Percentiles rank a stretch among this genome's conserved stretches.
phyloP scores from a whole-genome alignment of 768 basidiomycete species.

The Boletellus ananas region DNA sequence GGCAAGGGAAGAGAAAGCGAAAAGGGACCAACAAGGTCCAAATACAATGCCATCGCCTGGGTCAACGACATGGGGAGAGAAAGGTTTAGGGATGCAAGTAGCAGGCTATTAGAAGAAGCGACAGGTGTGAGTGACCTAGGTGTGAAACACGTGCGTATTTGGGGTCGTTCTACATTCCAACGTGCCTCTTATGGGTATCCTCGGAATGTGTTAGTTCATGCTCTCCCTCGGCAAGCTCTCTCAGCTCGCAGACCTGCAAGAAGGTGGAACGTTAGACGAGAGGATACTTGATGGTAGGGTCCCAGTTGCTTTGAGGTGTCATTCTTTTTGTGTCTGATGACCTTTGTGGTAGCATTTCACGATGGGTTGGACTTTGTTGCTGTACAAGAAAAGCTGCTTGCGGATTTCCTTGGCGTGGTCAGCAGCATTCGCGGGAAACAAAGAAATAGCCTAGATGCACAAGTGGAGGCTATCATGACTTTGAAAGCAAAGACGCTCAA shows the following conservation, averaged over 20 bases:
- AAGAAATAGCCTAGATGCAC: conserved; percentile 59
- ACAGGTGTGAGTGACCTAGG: conserved; percentile 53
- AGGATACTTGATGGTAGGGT: conserved; percentile 52
- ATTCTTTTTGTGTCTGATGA: conserved; percentile 1
- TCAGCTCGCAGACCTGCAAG: conserved; percentile 61
- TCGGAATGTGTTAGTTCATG: conserved; percentile 57
- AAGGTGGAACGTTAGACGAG: conserved; percentile 44
- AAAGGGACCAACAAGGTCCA: conserved; percentile 44
- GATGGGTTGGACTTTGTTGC: conserved; percentile 84
- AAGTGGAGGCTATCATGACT: conserved; percentile 60
- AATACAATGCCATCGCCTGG: conserved; percentile 66
- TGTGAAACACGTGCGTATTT: conserved; percentile 67
- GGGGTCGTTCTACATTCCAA: not conserved
- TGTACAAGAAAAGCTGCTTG: conserved; percentile 68
- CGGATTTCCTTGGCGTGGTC: conserved; percentile 54
- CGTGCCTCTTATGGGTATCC: not conserved
- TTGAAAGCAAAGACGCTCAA: conserved; percentile 44
- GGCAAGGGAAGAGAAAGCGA: conserved; percentile 25
- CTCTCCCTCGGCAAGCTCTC: conserved; percentile 88
- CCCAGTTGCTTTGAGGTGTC: not conserved
- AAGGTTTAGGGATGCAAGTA: conserved; percentile 62
- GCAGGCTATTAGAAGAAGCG: conserved; percentile 61
- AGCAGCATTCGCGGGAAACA: conserved; percentile 50
- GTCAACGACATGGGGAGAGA: conserved; percentile 76
- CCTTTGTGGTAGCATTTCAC: conserved; percentile 62